Conservation (phyloP, 768 basidiomycete genomes). For the Hemileccinum rubropunctum region DNA sequence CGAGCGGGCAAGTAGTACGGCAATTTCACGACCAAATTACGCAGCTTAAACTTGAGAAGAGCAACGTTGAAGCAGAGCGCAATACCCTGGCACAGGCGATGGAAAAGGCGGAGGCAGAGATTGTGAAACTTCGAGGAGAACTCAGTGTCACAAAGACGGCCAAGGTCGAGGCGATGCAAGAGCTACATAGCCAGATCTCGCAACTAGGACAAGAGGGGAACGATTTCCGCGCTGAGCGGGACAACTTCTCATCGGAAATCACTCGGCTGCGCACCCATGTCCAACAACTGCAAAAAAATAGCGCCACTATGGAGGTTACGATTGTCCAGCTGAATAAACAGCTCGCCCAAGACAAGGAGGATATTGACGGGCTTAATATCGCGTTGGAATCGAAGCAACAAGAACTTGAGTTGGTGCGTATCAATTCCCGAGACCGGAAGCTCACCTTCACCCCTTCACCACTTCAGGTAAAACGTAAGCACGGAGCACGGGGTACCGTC, state of each 20-base stretch:
- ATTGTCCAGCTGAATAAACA: conserved; percentile 71
- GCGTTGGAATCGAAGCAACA: conserved; percentile 94
- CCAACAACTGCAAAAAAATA: conserved; percentile 73
- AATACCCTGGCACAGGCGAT: conserved; percentile 42
- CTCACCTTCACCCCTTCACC: neutral
- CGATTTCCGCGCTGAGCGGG: conserved; percentile 54
- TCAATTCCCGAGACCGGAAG: neutral
- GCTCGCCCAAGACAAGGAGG: conserved; percentile 66
- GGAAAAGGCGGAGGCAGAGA: conserved; percentile 10
- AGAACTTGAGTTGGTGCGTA: conserved; percentile 81
- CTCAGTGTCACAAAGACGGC: conserved; percentile 48
- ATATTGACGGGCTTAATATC: conserved; percentile 81
- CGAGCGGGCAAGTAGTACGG: conserved; percentile 27
- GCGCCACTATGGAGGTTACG: conserved; percentile 81
- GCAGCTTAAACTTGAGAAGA: conserved; percentile 32
- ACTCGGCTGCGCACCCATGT: conserved; percentile 60
- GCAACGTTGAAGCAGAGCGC: conserved; percentile 55
- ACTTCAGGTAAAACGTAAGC: conserved; percentile 61
- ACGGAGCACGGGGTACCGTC: conserved; percentile 53
- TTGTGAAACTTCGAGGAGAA: conserved; percentile 40
- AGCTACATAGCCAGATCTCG: conserved; percentile 7
- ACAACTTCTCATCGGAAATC: conserved; percentile 44
- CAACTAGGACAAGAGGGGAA: conserved; percentile 33
- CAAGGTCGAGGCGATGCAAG: conserved; percentile 27
- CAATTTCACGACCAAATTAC: conserved; percentile 8